phyloP scores from a whole-genome alignment of 2,329 filamentous ascomycete genomes.

The Phyllosticta ampelicida region DNA sequence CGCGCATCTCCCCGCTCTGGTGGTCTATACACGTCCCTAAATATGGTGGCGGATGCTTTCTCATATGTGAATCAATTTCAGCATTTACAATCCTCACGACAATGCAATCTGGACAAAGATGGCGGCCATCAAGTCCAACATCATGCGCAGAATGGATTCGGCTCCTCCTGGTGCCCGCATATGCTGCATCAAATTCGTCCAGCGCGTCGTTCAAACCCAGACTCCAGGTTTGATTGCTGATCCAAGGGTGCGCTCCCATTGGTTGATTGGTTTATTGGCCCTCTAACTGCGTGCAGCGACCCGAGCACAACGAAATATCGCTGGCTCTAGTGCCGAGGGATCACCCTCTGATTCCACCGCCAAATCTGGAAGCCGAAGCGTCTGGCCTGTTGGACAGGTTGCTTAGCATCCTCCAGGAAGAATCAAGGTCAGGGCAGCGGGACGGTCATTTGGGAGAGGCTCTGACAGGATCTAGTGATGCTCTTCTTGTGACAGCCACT shows the following conservation, averaged over 20 bases:
- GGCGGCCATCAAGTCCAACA: constrained; percentile 76
- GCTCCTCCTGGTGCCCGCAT: constrained; percentile 67
- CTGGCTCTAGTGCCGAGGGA: constrained; percentile 73
- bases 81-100: constrained; percentile 79
- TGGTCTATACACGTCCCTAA: neutral
- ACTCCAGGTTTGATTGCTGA: constrained; percentile 74
- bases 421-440: constrained; percentile 54
- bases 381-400: constrained; percentile 84
- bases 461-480: constrained; percentile 52
- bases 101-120: constrained; percentile 77
- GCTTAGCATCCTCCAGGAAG: constrained; percentile 74
- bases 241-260: constrained; percentile 55
- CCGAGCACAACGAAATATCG: constrained; percentile 72
- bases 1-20: neutral
- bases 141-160: constrained; percentile 79
- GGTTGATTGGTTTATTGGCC: neutral
- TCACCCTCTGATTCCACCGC: constrained; percentile 68
- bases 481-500: constrained; percentile 79
- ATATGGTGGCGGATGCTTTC: constrained; percentile 12
- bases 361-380: constrained; percentile 83
- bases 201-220: constrained; percentile 85
- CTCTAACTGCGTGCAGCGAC: constrained; percentile 40
- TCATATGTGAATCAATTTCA: constrained; percentile 34
- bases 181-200: constrained; percentile 95
- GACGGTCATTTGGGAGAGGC: neutral